A percentile compares a stretch with the other conserved stretches of the same genome.
Evolutionary conservation across 176 grass and related monocot genomes (phyloP).

Genomic region (Musa schizocarpa): DNA sequence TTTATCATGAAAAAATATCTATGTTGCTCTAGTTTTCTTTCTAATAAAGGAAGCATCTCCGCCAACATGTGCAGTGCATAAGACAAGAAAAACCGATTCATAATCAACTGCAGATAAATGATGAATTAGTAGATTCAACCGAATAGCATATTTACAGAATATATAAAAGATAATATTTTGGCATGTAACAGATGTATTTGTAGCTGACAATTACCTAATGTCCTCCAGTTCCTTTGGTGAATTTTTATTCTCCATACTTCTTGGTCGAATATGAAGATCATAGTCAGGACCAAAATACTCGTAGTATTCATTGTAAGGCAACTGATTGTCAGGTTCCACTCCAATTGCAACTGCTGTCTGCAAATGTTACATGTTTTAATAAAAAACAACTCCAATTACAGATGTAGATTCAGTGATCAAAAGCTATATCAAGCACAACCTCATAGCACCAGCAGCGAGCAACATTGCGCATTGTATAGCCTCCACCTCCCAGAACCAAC

Average conservation of each 20-base stretch:
- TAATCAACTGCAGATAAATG: background rate
- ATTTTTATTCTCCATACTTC: constrained; percentile 16
- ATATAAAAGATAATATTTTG: too few relatives aligned
- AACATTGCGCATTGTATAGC: constrained; percentile 24
- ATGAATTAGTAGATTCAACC: background rate
- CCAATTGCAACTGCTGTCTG: constrained; percentile 25
- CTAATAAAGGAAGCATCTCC: background rate
- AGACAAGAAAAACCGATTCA: background rate
- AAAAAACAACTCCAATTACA: background rate
- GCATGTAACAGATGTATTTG: background rate
- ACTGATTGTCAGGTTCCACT: constrained; percentile 17
- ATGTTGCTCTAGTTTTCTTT: background rate
- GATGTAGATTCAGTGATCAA: background rate
- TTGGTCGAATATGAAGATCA: constrained; percentile 22
- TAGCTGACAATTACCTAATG: constrained; percentile 12
- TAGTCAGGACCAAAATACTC: constrained; percentile 27
- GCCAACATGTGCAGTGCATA: background rate
- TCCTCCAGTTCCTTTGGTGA: constrained; percentile 12
- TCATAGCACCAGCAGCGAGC: constrained; percentile 25
- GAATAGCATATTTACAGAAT: background rate
- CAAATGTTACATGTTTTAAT: constrained; percentile 5
- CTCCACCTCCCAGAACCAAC: constrained; percentile 21
- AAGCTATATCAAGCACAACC: constrained; percentile 2
- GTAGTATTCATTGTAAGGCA: constrained; percentile 22
- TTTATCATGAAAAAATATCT: background rate